A percentile compares a stretch with the other conserved stretches of the same genome.
These are phyloP conservation scores for Stephania cephalantha DNA, from an alignment of 164 flowering plant species.

Conservation along the genomic window DNA sequence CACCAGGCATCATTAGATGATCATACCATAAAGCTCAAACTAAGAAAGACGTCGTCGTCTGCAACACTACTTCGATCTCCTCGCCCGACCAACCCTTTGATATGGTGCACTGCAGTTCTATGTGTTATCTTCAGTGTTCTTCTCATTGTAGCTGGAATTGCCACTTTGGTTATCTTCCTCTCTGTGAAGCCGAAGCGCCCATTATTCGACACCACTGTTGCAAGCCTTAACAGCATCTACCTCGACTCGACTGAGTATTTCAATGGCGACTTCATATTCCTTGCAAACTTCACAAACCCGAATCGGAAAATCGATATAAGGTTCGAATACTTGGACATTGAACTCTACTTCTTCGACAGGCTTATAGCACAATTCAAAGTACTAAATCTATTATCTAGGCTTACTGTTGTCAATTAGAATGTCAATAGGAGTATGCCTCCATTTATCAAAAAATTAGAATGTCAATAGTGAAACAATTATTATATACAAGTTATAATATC, in stretches of 20 bases:
- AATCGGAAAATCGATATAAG: slow-evolving; percentile 47
- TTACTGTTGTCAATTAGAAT: too few species aligned
- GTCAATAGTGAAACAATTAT: too few species aligned
- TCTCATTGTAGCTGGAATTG: slow-evolving; percentile 56
- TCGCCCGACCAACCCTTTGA: slow-evolving; percentile 45
- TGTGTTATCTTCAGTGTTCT: slow-evolving; percentile 60
- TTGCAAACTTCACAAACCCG: slow-evolving; percentile 77
- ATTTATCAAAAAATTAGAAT: too few species aligned
- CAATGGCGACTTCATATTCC: slow-evolving; percentile 56
- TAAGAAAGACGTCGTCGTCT: not conserved
- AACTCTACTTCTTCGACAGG: slow-evolving; percentile 49
- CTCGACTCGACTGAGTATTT: slow-evolving; percentile 60
- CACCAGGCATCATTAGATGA: slow-evolving; percentile 1
- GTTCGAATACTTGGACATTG: slow-evolving; percentile 46
- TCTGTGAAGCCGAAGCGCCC: slow-evolving; percentile 54
- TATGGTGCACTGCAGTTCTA: slow-evolving; percentile 50
- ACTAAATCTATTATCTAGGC: too few species aligned
- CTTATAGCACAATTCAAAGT: slow-evolving; percentile 29
- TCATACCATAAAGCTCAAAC: too few species aligned
- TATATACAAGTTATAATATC: too few species aligned
- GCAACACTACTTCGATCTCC: slow-evolving; percentile 34
- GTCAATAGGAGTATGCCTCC: too few species aligned
- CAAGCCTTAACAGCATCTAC: slow-evolving; percentile 57
- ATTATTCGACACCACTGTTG: slow-evolving; percentile 41
- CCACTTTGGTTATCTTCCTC: slow-evolving; percentile 51